Evolutionary conservation across 164 flowering plant genomes (phyloP), one percentile per base, ranked within the genome.

Genomic region (Amborella trichopoda): DNA sequence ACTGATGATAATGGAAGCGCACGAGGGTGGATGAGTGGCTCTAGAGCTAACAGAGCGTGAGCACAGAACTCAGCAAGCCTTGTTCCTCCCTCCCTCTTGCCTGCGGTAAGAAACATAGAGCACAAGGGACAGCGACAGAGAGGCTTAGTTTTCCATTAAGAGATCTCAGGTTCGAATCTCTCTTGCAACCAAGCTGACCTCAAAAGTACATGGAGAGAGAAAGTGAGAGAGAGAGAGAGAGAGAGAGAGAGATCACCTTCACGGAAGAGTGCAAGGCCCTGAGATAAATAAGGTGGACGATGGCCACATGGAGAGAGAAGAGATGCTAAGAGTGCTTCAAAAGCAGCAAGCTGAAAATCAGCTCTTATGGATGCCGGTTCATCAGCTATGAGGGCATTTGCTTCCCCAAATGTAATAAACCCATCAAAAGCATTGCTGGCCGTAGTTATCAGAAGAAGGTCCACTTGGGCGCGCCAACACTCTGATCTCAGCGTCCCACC

Each of bases 21-120:
- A 54, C 95, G 72, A 3, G 98, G 96, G 65, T 84, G 96, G 44
- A 87, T 75, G 43, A 87, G 78, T 19, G 74, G 78, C 64, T 87
- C 95, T 67, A 87, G 59, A 33, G 80, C 68, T 43, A 74, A 28
- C 46, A 86, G 68, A 38, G 93, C 94, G 50, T 68, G 74, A 18
- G 80, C 68, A 67, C 96, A 91, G 33, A 76, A 80, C 36, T 74
- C 77, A 42, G 87, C 75, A 42, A 84, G 57, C 68, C 62, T 69
- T 17, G 81, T 69, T 54, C 89, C 89, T 18, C 68, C 55, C 63
- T 76, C 77, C 72, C 63, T 80, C 64, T 50, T 70, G 23, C 95
- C 95, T 89, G 71, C 64, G 64, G 40, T 56, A 55, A n/a, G n/a
- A n/a, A n/a, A n/a, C n/a, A n/a, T n/a, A n/a, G n/a, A n/a, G n/a